Base-by-base conservation (phyloP, 164 flowering plant species). In the Aristolochia contorta region DNA sequence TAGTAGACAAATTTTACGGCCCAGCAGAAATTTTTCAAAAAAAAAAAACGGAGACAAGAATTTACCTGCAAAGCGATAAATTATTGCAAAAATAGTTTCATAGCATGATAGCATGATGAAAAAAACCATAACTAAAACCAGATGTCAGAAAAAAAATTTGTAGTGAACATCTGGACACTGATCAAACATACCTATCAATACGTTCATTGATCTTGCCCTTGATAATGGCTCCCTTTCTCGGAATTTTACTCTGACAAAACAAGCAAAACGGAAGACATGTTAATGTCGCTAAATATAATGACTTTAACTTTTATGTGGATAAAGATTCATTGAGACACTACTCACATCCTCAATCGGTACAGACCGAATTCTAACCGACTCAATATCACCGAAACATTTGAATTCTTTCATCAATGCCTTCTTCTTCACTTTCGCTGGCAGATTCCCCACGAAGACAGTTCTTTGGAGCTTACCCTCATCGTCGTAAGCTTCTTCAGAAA, bases 361-460 rank as follows among this genome's bases (percentile, higher is more conserved):
- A 16, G 99, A 94, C 7, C 99, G 95, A 50, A 91, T 85, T 72
- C 99, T 83, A 49, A 89, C 79, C 3, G 97, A 91, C 24, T 88
- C 95, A 58, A 94, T 67, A 69, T 88, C 99, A 3, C 99, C 99
- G 72, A 84, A 91, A 67, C 69, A 63, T 30, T 76, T 69, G 70
- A 91, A 94, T 65, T 91, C 97, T 72, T 83, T 88, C 58, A 80
- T 13, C 58, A 94, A 47, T 20, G 66, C 79, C 74, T 88, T 94
- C 82, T 89, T 91, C 81, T 94, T 94, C 43, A 83, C 63, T 71
- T 85, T 88, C 71, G 90, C 58, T 0, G 95, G 93, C 82, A 94
- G 82, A 65, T 94, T 94, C 71, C 99, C 97, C 50, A 86, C 89
- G 72, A 94, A 94, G 23, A 94, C 79, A 41, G 99, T 94, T 75